These are phyloP conservation scores for Brettanomyces sp. DNA, from an alignment of 805 yeast genomes.

Conservation along the genomic window DNA sequence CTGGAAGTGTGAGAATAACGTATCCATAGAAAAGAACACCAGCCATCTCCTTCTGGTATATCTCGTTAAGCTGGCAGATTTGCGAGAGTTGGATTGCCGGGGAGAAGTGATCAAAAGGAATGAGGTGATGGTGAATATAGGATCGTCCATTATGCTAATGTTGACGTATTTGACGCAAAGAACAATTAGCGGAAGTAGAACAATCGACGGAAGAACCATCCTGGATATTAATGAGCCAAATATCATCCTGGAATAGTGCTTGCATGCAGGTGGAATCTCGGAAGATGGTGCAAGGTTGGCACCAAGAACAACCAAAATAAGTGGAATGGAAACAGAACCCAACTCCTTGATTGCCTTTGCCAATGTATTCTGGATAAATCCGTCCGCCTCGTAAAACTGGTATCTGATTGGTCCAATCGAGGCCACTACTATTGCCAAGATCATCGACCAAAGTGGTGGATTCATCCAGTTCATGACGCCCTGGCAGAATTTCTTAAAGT, in stretches of 20 bases:
- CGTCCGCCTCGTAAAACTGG: conserved; percentile 45
- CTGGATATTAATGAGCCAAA: conserved; percentile 64
- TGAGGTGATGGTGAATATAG: conserved; percentile 69
- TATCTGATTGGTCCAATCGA: conserved; percentile 50
- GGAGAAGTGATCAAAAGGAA: conserved; percentile 71
- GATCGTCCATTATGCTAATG: conserved; percentile 68
- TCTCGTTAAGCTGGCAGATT: conserved; percentile 66
- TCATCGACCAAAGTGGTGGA: conserved; percentile 79
- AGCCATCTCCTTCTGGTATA: conserved; percentile 75
- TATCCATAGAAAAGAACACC: conserved; percentile 80
- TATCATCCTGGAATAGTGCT: conserved; percentile 52
- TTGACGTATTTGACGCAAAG: conserved; percentile 52
- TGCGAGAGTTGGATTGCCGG: conserved; percentile 81
- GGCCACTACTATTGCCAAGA: conserved; percentile 59
- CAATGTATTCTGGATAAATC: conserved; percentile 59
- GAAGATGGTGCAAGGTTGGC: conserved; percentile 64
- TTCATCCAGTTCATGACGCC: conserved; percentile 38
- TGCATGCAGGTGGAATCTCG: conserved; percentile 59
- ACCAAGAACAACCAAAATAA: conserved; percentile 67
- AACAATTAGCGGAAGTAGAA: conserved; percentile 60
- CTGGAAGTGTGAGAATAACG: conserved; percentile 65
- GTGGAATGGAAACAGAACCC: conserved; percentile 70
- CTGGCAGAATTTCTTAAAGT: not conserved
- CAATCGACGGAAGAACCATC: conserved; percentile 67
- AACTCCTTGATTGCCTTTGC: conserved; percentile 54